phyloP scores from a whole-genome alignment of 2,329 filamentous ascomycete species.

The Colletotrichum sp. region DNA sequence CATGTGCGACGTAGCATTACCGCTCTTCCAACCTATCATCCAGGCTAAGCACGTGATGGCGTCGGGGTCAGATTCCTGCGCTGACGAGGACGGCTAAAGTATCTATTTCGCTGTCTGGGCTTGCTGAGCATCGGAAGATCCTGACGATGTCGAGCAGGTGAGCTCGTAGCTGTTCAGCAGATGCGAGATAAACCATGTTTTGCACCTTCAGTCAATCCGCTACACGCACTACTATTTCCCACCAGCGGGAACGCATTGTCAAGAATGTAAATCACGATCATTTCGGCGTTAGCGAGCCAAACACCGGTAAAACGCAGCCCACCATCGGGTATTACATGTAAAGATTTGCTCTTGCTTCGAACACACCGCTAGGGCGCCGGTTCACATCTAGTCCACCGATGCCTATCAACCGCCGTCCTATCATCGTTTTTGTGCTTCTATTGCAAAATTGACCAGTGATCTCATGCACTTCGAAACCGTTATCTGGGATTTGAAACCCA shows the following conservation, averaged over 20 bases:
- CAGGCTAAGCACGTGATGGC: not conserved
- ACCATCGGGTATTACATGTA: not conserved
- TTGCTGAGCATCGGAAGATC: not conserved
- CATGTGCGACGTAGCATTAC: not conserved
- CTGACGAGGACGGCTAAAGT: not conserved
- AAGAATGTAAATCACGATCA: not conserved
- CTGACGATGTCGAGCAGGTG: not conserved
- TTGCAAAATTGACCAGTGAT: not conserved
- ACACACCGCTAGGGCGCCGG: not conserved
- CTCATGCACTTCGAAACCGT: no score
- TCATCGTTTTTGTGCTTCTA: not conserved
- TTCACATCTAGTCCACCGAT: not conserved
- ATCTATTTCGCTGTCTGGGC: not conserved
- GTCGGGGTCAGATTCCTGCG: not conserved
- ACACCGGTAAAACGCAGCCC: not conserved
- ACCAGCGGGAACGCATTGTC: accelerated
- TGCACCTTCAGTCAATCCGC: not conserved
- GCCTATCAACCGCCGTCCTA: not conserved
- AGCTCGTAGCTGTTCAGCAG: not conserved
- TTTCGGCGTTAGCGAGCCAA: not conserved
- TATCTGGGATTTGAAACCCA: not conserved
- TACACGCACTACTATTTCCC: not conserved
- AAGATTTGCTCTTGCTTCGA: not conserved
- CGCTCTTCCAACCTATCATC: not conserved
- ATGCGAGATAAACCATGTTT: not conserved